Evolutionary conservation across 345 rosid genomes (phyloP).

Genomic region (Brassica cretica): DNA sequence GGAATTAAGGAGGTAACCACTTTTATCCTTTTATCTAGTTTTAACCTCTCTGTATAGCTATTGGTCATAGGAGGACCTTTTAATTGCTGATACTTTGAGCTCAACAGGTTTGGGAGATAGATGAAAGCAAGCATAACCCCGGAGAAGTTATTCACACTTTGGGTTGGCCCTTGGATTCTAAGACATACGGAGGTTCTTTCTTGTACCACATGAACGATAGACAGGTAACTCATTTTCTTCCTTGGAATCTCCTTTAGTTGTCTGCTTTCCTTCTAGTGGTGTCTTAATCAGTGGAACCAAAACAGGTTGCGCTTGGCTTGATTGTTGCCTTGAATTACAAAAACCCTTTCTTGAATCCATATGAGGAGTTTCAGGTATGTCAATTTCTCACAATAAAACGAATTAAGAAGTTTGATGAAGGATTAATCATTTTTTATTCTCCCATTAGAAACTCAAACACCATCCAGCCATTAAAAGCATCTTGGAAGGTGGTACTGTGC

Average conservation of each 20-base stretch:
- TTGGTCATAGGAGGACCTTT: background rate
- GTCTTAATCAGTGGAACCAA: conserved; percentile 13
- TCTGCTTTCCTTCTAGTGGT: background rate
- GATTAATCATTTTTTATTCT: background rate
- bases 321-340: conserved; percentile 88
- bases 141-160: conserved; percentile 82
- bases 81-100: conserved; percentile 13
- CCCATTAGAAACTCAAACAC: conserved; percentile 76
- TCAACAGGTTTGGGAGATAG: conserved; percentile 91
- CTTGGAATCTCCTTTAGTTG: too few species aligned
- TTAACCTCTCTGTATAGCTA: background rate
- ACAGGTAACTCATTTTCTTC: conserved; percentile 46
- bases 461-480: conserved; percentile 82
- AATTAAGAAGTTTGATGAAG: background rate
- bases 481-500: conserved; percentile 85
- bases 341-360: conserved; percentile 84
- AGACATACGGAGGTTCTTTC: conserved; percentile 96
- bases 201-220: conserved; percentile 91
- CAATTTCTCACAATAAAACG: background rate
- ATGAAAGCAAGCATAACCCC: conserved; percentile 79
- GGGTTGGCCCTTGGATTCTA: conserved; percentile 92
- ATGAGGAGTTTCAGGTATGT: conserved; percentile 87
- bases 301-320: conserved; percentile 83
- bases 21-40: background rate
- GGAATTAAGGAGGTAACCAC: conserved; percentile 84